These are phyloP conservation scores for Leptodermis oblonga DNA, from an alignment of 257 asterid genomes.

Conservation along the genomic window DNA sequence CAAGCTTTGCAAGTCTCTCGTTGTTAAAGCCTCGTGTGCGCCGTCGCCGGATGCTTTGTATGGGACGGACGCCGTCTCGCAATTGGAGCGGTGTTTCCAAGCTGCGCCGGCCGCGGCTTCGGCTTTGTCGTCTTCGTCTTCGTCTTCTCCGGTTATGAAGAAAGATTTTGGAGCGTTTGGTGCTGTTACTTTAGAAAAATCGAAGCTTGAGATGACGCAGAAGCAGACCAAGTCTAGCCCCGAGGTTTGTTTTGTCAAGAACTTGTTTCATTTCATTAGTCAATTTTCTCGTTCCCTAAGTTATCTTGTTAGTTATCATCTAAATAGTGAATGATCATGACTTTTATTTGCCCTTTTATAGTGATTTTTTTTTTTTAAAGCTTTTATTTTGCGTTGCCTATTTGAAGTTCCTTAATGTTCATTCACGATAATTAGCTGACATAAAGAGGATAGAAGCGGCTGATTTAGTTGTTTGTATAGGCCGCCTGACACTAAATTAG, in stretches of 20 bases:
- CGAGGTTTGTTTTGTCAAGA: slow-evolving; percentile 45
- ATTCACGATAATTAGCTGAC: not conserved
- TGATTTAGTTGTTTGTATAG: not conserved
- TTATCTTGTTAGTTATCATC: not conserved
- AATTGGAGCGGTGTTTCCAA: slow-evolving; percentile 71
- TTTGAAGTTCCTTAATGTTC: not conserved
- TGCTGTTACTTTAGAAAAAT: slow-evolving; percentile 76
- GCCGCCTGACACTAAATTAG: not conserved
- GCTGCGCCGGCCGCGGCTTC: slow-evolving; percentile 42
- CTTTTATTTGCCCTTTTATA: not conserved
- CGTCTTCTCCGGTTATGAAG: slow-evolving; percentile 62
- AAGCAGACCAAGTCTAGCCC: slow-evolving; percentile 54
- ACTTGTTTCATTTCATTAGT: not conserved
- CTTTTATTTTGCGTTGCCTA: not conserved
- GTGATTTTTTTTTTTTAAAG: not conserved
- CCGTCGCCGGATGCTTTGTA: slow-evolving; percentile 36
- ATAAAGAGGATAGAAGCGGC: not conserved
- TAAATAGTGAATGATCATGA: not conserved
- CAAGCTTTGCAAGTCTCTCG: slow-evolving; percentile 28
- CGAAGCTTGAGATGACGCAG: slow-evolving; percentile 69
- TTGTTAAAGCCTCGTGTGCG: slow-evolving; percentile 51
- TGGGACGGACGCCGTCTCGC: slow-evolving; percentile 45
- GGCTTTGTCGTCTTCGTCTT: slow-evolving; percentile 33
- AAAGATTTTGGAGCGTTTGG: slow-evolving; percentile 65
- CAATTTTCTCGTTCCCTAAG: not conserved